phyloP scores from a whole-genome alignment of 768 basidiomycete genomes.

The Pleurotus giganteus region DNA sequence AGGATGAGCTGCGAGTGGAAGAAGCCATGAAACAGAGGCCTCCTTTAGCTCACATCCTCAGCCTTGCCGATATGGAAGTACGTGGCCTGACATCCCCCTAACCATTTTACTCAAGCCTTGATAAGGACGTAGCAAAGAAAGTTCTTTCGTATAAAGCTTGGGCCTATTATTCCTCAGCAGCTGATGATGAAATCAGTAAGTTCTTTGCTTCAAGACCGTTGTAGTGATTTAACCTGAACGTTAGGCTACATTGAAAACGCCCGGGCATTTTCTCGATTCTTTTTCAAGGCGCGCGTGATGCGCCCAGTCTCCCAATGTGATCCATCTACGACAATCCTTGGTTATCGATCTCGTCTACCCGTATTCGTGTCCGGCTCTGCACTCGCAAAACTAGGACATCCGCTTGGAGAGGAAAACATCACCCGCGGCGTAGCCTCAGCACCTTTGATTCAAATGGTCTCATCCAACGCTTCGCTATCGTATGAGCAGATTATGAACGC shows the following conservation, averaged over 20 bases:
- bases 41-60: conserved; percentile 68
- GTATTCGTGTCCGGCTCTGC: conserved; percentile 84
- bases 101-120: conserved; percentile 1
- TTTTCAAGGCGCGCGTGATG: conserved; percentile 85
- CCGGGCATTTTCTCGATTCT: conserved; percentile 82
- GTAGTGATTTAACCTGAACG: conserved; percentile 17
- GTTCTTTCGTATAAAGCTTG: conserved; percentile 72
- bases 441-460: conserved; percentile 84
- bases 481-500: conserved; percentile 61
- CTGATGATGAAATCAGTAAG: conserved; percentile 80
- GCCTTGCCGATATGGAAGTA: conserved; percentile 82
- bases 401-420: conserved; percentile 82
- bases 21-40: conserved; percentile 60
- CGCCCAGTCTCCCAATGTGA: conserved; percentile 60
- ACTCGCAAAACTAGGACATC: conserved; percentile 84
- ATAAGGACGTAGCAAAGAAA: conserved; percentile 66
- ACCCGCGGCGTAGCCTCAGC: conserved; percentile 63
- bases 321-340: conserved; percentile 72
- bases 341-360: conserved; percentile 69
- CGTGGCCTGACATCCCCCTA: conserved; percentile 6
- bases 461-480: conserved; percentile 73
- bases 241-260: conserved; percentile 66
- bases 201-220: conserved; percentile 21
- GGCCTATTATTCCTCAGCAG: conserved; percentile 83
- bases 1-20: conserved; percentile 69